Conservation (phyloP, 2,329 filamentous ascomycete genomes). For the Colletotrichum sp. region DNA sequence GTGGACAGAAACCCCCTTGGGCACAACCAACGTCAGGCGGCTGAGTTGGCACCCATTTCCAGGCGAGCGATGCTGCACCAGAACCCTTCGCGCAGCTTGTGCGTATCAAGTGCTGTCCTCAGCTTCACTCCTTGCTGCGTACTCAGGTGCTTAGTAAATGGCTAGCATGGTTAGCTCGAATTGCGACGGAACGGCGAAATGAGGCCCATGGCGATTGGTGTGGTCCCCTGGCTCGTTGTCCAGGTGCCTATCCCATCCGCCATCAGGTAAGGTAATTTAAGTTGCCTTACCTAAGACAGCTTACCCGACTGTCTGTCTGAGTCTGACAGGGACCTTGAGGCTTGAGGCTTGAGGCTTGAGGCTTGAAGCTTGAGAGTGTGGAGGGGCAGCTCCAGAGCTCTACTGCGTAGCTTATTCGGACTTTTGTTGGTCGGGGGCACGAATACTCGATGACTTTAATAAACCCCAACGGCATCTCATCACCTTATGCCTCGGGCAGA, state of each 20-base stretch:
- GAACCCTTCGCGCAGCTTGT: neutral
- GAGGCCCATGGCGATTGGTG: neutral
- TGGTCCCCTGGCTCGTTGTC: neutral
- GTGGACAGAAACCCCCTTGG: neutral
- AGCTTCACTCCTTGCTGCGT: neutral
- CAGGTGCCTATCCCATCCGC: neutral
- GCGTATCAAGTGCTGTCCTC: neutral
- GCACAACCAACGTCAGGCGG: neutral
- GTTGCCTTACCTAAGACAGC: neutral
- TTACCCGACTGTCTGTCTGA: neutral
- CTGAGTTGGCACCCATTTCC: neutral
- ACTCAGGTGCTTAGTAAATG: neutral
- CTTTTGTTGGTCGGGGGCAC: neutral
- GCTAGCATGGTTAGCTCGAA: neutral
- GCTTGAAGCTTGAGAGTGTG: neutral
- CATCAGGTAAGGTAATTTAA: neutral
- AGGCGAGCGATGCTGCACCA: neutral
- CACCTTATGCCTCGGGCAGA: neutral
- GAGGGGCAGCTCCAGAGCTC: neutral
- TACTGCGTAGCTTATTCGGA: neutral
- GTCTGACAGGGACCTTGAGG: neutral
- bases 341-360: neutral
- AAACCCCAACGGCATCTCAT: neutral
- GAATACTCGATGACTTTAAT: neutral
- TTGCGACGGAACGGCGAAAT: neutral